Percentiles rank a stretch among this genome's conserved stretches.
Conservation (phyloP, 495 filamentous ascomycete genomes). For the Achaetomiella virescens region DNA sequence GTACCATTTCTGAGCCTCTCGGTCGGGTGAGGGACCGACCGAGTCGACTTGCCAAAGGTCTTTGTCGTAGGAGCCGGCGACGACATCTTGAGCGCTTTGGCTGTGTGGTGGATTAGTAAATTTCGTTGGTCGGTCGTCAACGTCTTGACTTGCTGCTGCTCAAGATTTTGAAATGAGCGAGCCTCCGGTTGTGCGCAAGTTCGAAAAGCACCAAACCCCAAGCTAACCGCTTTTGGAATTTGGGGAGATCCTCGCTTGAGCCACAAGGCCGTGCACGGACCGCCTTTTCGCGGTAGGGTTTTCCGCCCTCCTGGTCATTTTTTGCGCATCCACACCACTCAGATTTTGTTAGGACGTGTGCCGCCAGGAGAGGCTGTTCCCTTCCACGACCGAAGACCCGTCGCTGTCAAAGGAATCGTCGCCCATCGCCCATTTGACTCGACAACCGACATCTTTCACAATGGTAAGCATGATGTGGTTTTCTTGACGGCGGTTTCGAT, state of each 20-base stretch:
- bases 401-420: conserved; percentile 28
- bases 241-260: conserved; percentile 8
- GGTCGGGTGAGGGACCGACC: conserved; percentile 72
- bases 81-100: conserved; percentile 57
- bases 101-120: conserved; percentile 37
- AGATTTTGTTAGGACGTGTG: conserved; percentile 29
- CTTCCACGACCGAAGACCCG: conserved; percentile 24
- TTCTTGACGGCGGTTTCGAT: background rate
- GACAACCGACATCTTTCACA: conserved; percentile 25
- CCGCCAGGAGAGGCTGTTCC: conserved; percentile 22
- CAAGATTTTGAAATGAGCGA: conserved; percentile 34
- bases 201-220: conserved; percentile 31
- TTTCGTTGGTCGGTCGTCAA: conserved; percentile 33
- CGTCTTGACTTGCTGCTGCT: conserved; percentile 27
- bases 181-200: conserved; percentile 32
- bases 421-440: conserved; percentile 30
- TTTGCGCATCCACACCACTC: conserved; percentile 33
- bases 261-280: conserved; percentile 18
- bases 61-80: conserved; percentile 63
- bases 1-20: conserved; percentile 99
- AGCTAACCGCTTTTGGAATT: conserved; percentile 30
- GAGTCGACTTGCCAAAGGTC: conserved; percentile 96
- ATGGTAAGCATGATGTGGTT: conserved; percentile 23
- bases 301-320: conserved; percentile 31
- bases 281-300: conserved; percentile 26